Base-by-base conservation (phyloP, 1,139 yeast genomes). In the Zhuliangozyma parablackwelliae region DNA sequence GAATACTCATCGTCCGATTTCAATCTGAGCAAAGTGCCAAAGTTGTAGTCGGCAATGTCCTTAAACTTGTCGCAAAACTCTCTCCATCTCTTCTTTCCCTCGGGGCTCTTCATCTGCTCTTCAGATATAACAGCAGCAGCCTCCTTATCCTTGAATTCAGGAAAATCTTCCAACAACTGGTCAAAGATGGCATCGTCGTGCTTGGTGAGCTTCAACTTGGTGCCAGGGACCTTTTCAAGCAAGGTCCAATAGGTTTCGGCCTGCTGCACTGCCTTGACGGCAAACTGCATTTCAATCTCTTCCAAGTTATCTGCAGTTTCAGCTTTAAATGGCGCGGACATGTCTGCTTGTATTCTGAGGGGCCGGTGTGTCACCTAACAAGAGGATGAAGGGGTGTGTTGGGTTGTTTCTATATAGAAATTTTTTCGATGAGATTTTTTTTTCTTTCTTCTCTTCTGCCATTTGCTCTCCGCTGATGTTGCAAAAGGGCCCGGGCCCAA, bases 221-320 rank as follows among this genome's bases (percentile, higher is more conserved):
- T 77, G 11, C 95, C 97, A 38, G 86, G 83, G 37, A 89, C 69
- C 49, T 79, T 78, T 44, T 75, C 75, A 39, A 94, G 64, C 43
- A 94, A 66, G 36, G 74, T 72, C 96, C 96, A 92, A 74, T 92
- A 94, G 3, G 96, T 82, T 59, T 87, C 95, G 43, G 96, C 94
- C 61, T 94, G 97, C 62, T 79, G 81, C 21, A 94, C 98, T 7
- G 97, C 98, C 65, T 87, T 89, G 46, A 94, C 98, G 35, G 98
- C 97, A 56, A 92, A 92, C 67, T 90, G 97, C 75, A 80, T 86
- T 64, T 90, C 97, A 54, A 92, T 87, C 47, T 73, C 82, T 56
- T 75, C 82, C 45, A 74, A 62, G 63, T 77, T 77, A 37, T 77
- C 82, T 13, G 82, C 80, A 40, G 61, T 65, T 48, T 77, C 81